Evolutionary conservation across 163 green algal species (phyloP), one percentile per base, ranked within the genome.

Genomic region (Chlamydomonas reinhardtii): DNA sequence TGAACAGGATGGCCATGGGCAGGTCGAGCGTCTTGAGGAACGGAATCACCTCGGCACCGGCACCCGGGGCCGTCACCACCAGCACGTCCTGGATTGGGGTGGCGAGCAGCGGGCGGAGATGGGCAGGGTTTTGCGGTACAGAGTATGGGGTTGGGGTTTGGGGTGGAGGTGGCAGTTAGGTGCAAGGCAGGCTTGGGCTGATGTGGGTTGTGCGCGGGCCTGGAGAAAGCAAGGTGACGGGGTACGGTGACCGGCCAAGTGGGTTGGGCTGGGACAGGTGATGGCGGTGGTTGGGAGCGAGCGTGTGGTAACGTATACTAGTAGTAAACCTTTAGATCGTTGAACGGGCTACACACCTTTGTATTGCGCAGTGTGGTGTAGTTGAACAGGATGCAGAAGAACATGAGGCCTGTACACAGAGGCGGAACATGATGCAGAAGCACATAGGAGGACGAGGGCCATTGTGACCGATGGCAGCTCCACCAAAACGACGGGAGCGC

Each of bases 1-100:
- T 77, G 72, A 77, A 77, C 4, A 37, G 27, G 12, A 77, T 48
- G 27, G 72, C 72, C 27, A 77, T 77, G 43, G 72, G 72, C 39
- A 77, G 72, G 43, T 77, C 72, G 16, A 77, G 72, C 27, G 72
- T 77, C 72, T 77, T 77, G 43, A 77, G 72, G 43, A 77, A 77
- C 14, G 72, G 72, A 43, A 77, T 66, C 9, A 27, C 72, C 72
- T 77, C 72, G 14, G 72, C 72, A 15, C 72, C 72, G 39, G 22
- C 24, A 27, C 72, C 72, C 4, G 72, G 72, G 27, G 72, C 72
- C 14, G 72, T 77, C 27, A 77, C 72, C 43, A 77, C 43, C 14
- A 77, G 43, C 43, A 77, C 72, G 11, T 77, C 72, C 72, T 76
- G 71, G 19, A 22, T 4, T 0, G 1, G 19, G 19, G 22, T 9